phyloP scores from a whole-genome alignment of 2,329 filamentous ascomycete genomes.

The Colletotrichum sp. region DNA sequence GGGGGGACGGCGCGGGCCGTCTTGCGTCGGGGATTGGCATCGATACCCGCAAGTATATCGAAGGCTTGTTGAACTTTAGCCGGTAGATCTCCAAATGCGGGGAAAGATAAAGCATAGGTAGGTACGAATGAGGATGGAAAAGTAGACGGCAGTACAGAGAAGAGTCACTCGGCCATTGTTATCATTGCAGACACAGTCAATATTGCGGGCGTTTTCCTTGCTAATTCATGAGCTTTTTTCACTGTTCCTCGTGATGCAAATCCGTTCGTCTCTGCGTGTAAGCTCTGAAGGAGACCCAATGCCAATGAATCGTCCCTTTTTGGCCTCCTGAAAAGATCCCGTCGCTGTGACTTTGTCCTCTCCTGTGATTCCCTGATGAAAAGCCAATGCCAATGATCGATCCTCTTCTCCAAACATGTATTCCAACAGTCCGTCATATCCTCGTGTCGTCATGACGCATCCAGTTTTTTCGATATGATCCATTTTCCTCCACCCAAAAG shows the following conservation, averaged over 20 bases:
- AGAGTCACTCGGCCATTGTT: neutral
- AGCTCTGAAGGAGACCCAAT: neutral
- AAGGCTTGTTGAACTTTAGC: conserved; percentile 71
- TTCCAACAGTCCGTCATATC: neutral
- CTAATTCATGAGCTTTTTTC: neutral
- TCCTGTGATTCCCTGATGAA: neutral
- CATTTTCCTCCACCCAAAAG: neutral
- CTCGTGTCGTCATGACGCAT: neutral
- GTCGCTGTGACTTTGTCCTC: neutral
- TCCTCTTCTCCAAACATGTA: neutral
- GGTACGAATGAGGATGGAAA: neutral
- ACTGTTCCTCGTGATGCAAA: neutral
- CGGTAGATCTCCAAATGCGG: conserved; percentile 30
- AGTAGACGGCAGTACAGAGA: neutral
- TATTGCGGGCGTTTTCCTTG: neutral
- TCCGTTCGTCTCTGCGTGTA: neutral
- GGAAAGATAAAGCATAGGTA: neutral
- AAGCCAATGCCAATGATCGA: neutral
- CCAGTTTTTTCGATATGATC: neutral
- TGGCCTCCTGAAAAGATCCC: neutral
- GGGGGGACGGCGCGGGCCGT: conserved; percentile 62
- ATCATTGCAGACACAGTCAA: neutral
- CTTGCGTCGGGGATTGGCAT: conserved; percentile 77
- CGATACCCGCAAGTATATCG: conserved; percentile 77
- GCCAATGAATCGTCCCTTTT: neutral